Percentiles rank a stretch among this genome's conserved stretches.
These are phyloP conservation scores for Cerrena zonata DNA, from an alignment of 1,284 basidiomycete genomes.

Conservation along the genomic window DNA sequence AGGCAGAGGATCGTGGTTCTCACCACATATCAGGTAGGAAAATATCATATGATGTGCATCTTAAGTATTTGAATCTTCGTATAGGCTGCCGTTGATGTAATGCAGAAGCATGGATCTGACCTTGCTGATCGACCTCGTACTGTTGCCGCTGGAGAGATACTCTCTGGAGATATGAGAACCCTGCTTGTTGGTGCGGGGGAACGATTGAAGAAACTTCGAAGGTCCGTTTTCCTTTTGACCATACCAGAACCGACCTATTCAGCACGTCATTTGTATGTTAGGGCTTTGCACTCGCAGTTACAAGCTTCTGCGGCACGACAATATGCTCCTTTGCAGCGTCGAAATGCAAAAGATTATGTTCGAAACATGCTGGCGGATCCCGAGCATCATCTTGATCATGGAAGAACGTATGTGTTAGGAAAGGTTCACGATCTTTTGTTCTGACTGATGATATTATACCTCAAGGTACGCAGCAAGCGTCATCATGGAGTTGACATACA, in stretches of 20 bases:
- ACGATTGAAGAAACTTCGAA: constrained; percentile 21
- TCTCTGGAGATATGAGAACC: constrained; percentile 23
- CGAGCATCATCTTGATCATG: constrained; percentile 29
- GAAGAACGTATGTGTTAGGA: not conserved
- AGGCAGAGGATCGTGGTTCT: constrained; percentile 29
- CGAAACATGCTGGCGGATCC: constrained; percentile 49
- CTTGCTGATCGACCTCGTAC: constrained; percentile 22
- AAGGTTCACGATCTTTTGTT: not conserved
- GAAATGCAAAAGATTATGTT: constrained; percentile 43
- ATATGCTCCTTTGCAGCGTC: constrained; percentile 44
- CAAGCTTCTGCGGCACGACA: constrained; percentile 41
- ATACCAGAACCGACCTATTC: not conserved
- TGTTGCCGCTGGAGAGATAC: constrained; percentile 20
- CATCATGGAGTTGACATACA: constrained; percentile 63
- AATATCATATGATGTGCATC: not conserved
- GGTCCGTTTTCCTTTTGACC: constrained; percentile 11
- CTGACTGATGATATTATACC: not conserved
- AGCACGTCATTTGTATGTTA: constrained; percentile 9
- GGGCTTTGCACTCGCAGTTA: constrained; percentile 48
- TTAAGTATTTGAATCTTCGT: not conserved
- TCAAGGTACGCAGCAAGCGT: constrained; percentile 57
- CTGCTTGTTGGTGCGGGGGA: constrained; percentile 18
- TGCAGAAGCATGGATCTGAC: constrained; percentile 28
- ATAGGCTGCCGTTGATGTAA: constrained; percentile 25
- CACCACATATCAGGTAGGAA: constrained; percentile 28